Percentiles rank a stretch among this genome's conserved stretches.
These are phyloP conservation scores for Clavariopsis aquatica DNA, from an alignment of 495 filamentous ascomycete species.

Conservation along the genomic window DNA sequence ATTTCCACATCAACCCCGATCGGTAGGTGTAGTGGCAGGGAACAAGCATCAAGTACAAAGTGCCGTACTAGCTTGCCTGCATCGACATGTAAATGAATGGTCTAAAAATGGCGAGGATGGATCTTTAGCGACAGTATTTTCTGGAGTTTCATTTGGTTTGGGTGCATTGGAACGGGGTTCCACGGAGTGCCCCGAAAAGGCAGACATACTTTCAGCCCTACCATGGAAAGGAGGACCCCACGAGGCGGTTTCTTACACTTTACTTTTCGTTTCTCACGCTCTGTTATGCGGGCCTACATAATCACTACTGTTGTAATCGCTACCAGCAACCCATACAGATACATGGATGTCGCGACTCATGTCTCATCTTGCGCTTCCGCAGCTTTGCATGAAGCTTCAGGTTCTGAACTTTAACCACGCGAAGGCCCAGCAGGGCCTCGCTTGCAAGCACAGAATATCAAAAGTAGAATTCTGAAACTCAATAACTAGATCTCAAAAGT, in stretches of 20 bases:
- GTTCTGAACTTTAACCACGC: slow-evolving; percentile 7
- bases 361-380: slow-evolving; percentile 5
- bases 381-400: slow-evolving; percentile 6
- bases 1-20: background rate
- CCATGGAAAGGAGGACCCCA: background rate
- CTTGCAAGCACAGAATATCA: slow-evolving; percentile 12
- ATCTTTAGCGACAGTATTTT: background rate
- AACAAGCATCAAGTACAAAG: background rate
- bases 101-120: background rate
- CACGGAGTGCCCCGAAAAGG: background rate
- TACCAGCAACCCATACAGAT: background rate
- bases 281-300: background rate
- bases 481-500: background rate
- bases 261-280: background rate
- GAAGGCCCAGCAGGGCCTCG: slow-evolving; percentile 9
- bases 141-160: background rate
- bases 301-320: background rate
- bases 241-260: background rate
- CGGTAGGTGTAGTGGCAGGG: background rate
- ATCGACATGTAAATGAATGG: background rate
- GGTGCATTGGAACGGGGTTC: background rate
- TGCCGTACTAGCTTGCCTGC: background rate
- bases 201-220: slow-evolving; percentile 2
- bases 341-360: background rate
- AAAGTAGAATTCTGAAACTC: slow-evolving; percentile 15